phyloP scores from a whole-genome alignment of 2,329 filamentous ascomycete species.

The Trichoderma polysporum region DNA sequence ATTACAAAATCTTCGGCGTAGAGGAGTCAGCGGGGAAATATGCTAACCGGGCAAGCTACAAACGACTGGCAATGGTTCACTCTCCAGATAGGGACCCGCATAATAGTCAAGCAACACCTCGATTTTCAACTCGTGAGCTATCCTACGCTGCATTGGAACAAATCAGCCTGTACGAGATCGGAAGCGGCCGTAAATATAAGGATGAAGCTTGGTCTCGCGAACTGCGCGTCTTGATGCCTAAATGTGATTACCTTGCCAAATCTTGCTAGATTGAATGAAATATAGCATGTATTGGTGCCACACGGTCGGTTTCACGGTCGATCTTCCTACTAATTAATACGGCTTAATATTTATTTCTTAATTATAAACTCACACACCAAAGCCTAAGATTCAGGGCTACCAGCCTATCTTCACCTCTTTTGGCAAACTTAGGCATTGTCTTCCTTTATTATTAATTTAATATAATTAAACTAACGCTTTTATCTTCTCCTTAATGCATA shows the following conservation, averaged over 20 bases:
- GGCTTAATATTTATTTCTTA: no score
- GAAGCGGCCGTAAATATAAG: not conserved
- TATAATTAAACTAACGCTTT: no score
- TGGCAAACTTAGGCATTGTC: no score
- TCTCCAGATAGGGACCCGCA: not conserved
- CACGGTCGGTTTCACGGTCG: not conserved
- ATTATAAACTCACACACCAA: no score
- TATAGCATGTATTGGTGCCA: not conserved
- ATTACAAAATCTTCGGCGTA: not conserved
- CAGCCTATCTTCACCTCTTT: no score
- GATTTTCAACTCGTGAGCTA: not conserved
- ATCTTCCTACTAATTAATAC: no score
- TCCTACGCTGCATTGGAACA: no score
- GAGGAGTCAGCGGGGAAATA: not conserved
- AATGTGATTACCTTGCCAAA: not conserved
- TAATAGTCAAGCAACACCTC: not conserved
- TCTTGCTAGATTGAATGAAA: not conserved
- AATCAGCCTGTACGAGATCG: not conserved
- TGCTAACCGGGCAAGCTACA: not conserved
- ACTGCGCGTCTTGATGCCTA: not conserved
- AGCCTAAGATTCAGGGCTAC: no score
- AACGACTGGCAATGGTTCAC: not conserved
- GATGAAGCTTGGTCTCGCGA: not conserved
- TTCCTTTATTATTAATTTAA: no score
- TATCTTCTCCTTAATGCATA: no score